phyloP scores from a whole-genome alignment of 2,329 filamentous ascomycete genomes.

The Aspergillus sp. region DNA sequence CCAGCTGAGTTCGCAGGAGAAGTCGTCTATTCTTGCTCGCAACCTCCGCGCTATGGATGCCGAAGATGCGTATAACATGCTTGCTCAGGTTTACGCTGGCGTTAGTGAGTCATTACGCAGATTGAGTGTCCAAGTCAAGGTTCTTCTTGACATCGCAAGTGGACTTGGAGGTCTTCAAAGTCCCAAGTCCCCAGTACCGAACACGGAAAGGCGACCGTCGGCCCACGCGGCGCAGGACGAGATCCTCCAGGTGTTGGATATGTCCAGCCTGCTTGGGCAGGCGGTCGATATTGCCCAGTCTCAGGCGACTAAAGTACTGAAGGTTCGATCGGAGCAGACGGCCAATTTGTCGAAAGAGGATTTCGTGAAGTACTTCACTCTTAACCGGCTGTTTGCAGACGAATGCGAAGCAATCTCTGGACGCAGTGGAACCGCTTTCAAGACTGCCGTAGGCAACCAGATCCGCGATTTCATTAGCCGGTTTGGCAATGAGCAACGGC shows the following conservation, averaged over 20 bases:
- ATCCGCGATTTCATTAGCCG: conserved; percentile 62
- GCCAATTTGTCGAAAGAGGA: conserved; percentile 54
- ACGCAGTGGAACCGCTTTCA: conserved; percentile 58
- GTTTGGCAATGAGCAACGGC: conserved; percentile 57
- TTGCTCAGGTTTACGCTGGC: conserved; percentile 79
- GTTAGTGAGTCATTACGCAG: conserved; percentile 84
- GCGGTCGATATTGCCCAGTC: conserved; percentile 66
- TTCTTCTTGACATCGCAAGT: conserved; percentile 91
- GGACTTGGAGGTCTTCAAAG: conserved; percentile 44
- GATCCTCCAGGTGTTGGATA: conserved; percentile 62
- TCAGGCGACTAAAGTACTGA: conserved; percentile 63
- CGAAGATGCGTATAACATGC: conserved; percentile 78
- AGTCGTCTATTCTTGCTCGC: conserved; percentile 80
- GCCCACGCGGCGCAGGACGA: conserved; percentile 53
- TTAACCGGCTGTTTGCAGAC: conserved; percentile 65
- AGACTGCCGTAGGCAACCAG: conserved; percentile 62
- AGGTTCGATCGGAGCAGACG: conserved; percentile 62
- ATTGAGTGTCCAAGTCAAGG: conserved; percentile 86
- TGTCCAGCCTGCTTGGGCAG: conserved; percentile 65
- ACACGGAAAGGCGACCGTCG: conserved; percentile 21
- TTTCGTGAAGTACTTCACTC: conserved; percentile 62
- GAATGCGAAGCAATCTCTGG: conserved; percentile 67
- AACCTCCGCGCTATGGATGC: conserved; percentile 83
- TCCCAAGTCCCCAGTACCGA: conserved; percentile 42
- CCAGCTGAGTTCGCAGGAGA: conserved; percentile 77